phyloP scores from a whole-genome alignment of 139 green algal species.

The Tetradesmus lagerheimii region DNA sequence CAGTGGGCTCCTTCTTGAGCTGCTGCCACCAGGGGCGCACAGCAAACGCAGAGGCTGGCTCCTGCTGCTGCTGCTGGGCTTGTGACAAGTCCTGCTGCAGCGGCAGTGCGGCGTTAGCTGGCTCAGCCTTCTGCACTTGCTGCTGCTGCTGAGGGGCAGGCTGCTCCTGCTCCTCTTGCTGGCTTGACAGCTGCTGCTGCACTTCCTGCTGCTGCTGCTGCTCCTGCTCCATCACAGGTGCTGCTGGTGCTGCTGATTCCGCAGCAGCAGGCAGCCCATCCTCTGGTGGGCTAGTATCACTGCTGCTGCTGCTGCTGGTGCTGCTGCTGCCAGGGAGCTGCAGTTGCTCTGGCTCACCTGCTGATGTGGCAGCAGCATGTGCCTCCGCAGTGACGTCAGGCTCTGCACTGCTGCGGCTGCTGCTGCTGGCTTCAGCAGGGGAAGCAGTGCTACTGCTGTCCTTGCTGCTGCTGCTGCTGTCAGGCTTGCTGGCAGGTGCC shows the following conservation, averaged over 20 bases:
- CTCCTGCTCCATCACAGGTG: background rate
- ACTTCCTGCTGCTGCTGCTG: slow-evolving; percentile 9
- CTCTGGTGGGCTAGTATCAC: background rate
- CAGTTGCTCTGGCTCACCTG: background rate
- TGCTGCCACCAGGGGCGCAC: slow-evolving; percentile 28
- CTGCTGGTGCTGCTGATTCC: slow-evolving; percentile 17
- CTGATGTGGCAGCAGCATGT: background rate
- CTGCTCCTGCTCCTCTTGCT: background rate
- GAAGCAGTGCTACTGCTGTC: slow-evolving; percentile 4
- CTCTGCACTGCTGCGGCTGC: background rate
- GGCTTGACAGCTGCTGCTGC: background rate
- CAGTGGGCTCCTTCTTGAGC: background rate
- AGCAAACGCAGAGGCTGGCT: background rate
- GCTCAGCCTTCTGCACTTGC: background rate
- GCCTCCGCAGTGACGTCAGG: background rate
- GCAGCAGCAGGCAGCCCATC: background rate
- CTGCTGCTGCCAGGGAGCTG: background rate
- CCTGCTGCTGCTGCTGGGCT: slow-evolving; percentile 35
- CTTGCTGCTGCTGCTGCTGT: background rate
- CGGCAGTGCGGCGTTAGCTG: background rate
- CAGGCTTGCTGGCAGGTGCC: background rate
- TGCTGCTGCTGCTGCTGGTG: background rate
- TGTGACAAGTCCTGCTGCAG: background rate
- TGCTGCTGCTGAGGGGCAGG: slow-evolving; percentile 20
- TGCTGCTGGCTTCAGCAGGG: background rate